Evolutionary conservation across 345 rosid species (phyloP), one percentile per base, ranked within the genome.

Genomic region (Draba incana): DNA sequence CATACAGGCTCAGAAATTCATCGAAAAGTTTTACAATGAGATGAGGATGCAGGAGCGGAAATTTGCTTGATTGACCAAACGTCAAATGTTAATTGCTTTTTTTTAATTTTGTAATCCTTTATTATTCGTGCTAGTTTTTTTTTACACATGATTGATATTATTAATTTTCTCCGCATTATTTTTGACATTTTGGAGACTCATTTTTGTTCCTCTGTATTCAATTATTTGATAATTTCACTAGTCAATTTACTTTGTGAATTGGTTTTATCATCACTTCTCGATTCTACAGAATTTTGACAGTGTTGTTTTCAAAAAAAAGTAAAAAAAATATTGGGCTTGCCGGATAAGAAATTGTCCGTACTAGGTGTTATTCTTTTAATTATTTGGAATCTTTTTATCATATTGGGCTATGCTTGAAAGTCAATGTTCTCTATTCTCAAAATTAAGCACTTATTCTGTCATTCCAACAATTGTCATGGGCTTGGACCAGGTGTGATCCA

Each of bases 1-100:
- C 69, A 35, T 71, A 75, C 88, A 86, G 75, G 97, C 93, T 27
- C 88, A 88, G 78, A 81, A 64, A 77, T 91, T 91, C 81, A 91
- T 91, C 37, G 56, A 80, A 67, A 75, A 77, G 43, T 88, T 91
- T 68, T 83, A 86, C 37, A 64, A 79, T 58, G 84, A 88, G 63
- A 88, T 90, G 81, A 86, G 88, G 64, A 43, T 82, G 85, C 89
- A 86, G 78, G 77, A 74, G 72, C 82, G 71, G 69, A 77, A 74
- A 45, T 79, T 81, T 16, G 41, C 64, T 15, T 77, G 50, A 66
- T 31, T 57, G 37, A 30, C n/a, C 9, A 43, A 66, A 42, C 6
- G 13, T 35, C 38, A 43, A 25, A 11, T 48, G 68, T 42, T 48
- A 13, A 3, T 47, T 37, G 27, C 42, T n/a, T n/a, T 54, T 35